phyloP scores from a whole-genome alignment of 2,329 filamentous ascomycete species.

The Penicillium expansum region DNA sequence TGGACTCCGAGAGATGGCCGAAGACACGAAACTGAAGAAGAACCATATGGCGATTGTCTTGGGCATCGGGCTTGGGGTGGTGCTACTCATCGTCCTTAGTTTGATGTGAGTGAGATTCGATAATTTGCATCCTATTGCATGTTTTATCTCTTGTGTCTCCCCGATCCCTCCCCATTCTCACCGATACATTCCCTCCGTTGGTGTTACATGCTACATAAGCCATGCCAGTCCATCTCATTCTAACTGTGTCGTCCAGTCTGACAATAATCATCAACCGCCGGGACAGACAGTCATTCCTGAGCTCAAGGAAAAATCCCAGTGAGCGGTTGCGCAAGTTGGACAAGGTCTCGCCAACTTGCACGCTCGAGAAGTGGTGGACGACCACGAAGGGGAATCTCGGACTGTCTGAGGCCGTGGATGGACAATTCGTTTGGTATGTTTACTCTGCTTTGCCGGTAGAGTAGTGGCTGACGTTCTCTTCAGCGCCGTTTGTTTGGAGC shows the following conservation, averaged over 20 bases:
- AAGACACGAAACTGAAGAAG: slow-evolving; percentile 21
- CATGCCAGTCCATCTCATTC: background rate
- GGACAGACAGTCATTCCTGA: slow-evolving; percentile 22
- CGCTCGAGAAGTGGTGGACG: slow-evolving; percentile 39
- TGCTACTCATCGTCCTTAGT: slow-evolving; percentile 32
- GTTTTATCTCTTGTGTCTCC: background rate
- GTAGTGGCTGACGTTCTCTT: background rate
- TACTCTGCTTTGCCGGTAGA: background rate
- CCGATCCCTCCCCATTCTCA: background rate
- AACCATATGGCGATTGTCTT: slow-evolving; percentile 34
- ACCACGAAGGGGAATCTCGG: slow-evolving; percentile 32
- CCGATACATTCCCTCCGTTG: slow-evolving; percentile 2
- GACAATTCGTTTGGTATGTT: slow-evolving; percentile 39
- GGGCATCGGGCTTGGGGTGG: slow-evolving; percentile 33
- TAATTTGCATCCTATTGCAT: background rate
- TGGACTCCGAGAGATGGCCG: slow-evolving; percentile 14
- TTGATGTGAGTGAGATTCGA: slow-evolving; percentile 27
- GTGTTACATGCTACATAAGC: slow-evolving; percentile 8
- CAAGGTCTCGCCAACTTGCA: slow-evolving; percentile 36
- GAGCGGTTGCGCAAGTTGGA: slow-evolving; percentile 38
- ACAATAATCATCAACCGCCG: slow-evolving; percentile 36
- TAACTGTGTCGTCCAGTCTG: slow-evolving; percentile 22
- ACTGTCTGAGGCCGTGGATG: slow-evolving; percentile 34
- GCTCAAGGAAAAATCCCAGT: slow-evolving; percentile 22
- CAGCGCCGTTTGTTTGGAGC: slow-evolving; percentile 41